A percentile compares a stretch with the other conserved stretches of the same genome.
phyloP scores from a whole-genome alignment of 257 asterid genomes.

The Fraxinus anomala region DNA sequence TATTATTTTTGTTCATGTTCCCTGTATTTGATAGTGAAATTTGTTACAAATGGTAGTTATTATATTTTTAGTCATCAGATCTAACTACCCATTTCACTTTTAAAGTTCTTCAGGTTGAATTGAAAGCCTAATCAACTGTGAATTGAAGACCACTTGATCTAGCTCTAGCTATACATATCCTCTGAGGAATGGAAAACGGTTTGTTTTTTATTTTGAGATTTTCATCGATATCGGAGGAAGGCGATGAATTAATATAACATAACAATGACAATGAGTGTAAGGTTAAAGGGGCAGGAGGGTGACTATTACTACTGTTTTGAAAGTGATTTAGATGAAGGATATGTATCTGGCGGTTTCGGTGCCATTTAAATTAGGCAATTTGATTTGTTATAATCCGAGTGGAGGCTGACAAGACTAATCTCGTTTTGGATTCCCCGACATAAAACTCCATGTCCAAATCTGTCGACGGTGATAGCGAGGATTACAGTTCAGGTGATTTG shows the following conservation, averaged over 20 bases:
- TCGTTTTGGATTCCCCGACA: slow-evolving; percentile 37
- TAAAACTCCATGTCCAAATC: slow-evolving; percentile 37
- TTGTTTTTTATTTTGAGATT: slow-evolving; percentile 29
- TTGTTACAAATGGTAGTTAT: slow-evolving; percentile 41
- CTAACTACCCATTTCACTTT: slow-evolving; percentile 37
- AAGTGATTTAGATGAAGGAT: slow-evolving; percentile 59
- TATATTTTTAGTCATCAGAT: slow-evolving; percentile 50
- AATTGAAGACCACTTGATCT: slow-evolving; percentile 26
- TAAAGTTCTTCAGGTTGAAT: slow-evolving; percentile 23
- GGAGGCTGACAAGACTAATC: slow-evolving; percentile 43
- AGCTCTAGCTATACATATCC: slow-evolving; percentile 23
- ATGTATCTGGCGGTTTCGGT: slow-evolving; percentile 49
- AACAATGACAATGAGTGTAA: slow-evolving; percentile 60
- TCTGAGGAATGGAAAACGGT: slow-evolving; percentile 44
- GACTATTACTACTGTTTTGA: slow-evolving; percentile 38
- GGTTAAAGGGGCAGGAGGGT: slow-evolving; percentile 43
- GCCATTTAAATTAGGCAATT: slow-evolving; percentile 64
- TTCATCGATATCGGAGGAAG: slow-evolving; percentile 35
- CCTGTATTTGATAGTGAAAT: slow-evolving; percentile 26
- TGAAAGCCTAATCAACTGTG: slow-evolving; percentile 30
- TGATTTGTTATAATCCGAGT: slow-evolving; percentile 35
- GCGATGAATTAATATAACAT: slow-evolving; percentile 45
- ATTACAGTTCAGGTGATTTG: slow-evolving; percentile 38
- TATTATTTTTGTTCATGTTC: slow-evolving; percentile 4
- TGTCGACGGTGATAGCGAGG: slow-evolving; percentile 35